Evolutionary conservation across 2,329 filamentous ascomycete species (phyloP).

Genomic region (Colletotrichum navitas): DNA sequence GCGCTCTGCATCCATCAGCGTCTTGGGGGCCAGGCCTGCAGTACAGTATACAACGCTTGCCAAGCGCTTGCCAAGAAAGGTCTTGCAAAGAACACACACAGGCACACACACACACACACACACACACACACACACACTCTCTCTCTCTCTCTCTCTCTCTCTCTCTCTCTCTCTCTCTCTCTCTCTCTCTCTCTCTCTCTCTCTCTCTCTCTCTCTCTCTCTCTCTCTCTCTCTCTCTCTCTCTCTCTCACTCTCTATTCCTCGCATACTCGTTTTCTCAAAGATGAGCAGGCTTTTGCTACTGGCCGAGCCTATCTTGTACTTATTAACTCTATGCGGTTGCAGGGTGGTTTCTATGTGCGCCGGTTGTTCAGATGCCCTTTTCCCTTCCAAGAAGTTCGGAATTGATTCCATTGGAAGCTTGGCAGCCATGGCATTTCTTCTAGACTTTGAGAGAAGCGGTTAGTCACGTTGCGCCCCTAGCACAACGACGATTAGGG

Average conservation of each 20-base stretch:
- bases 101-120: too few species aligned
- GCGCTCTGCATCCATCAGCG: background rate
- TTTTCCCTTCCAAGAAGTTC: background rate
- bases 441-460: background rate
- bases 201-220: background rate
- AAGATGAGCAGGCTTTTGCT: background rate
- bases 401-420: background rate
- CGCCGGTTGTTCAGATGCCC: background rate
- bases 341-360: background rate
- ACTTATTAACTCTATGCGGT: background rate
- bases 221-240: background rate
- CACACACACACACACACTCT: too few species aligned
- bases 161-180: background rate
- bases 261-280: background rate
- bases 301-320: background rate
- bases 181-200: too few species aligned
- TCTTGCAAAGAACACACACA: constrained; percentile 4
- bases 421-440: background rate
- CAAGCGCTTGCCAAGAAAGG: constrained; percentile 35
- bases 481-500: background rate
- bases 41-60: constrained; percentile 11
- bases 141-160: background rate
- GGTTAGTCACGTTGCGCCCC: too few species aligned
- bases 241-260: too few species aligned
- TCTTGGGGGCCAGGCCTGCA: background rate